These are phyloP conservation scores for Trichomonascaceae sp. DNA, from an alignment of 1,139 yeast species.

Conservation along the genomic window DNA sequence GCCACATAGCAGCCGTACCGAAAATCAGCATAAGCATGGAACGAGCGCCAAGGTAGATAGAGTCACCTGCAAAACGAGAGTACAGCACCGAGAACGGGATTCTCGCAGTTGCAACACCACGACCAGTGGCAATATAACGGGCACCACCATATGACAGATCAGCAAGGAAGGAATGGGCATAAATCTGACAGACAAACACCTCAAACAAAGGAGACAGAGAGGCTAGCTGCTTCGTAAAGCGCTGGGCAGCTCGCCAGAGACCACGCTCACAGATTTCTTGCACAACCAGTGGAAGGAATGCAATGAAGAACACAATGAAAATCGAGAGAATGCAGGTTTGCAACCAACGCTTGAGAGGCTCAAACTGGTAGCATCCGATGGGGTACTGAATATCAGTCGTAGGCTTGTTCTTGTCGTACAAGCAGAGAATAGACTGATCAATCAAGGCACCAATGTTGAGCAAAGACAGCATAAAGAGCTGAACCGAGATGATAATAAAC, in stretches of 20 bases:
- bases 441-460: slow-evolving; percentile 87
- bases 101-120: slow-evolving; percentile 98
- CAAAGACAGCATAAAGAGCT: slow-evolving; percentile 80
- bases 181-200: slow-evolving; percentile 96
- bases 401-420: slow-evolving; percentile 73
- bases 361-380: slow-evolving; percentile 83
- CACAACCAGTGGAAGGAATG: slow-evolving; percentile 89
- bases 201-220: slow-evolving; percentile 95
- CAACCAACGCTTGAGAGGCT: slow-evolving; percentile 91
- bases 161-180: slow-evolving; percentile 78
- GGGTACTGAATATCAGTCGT: slow-evolving; percentile 77
- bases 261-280: slow-evolving; percentile 98
- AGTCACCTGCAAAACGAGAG: slow-evolving; percentile 94
- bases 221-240: slow-evolving; percentile 78
- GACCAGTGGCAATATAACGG: slow-evolving; percentile 96
- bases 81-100: slow-evolving; percentile 92
- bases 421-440: slow-evolving; percentile 78
- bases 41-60: slow-evolving; percentile 94
- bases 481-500: slow-evolving; percentile 90
- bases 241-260: slow-evolving; percentile 84
- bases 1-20: slow-evolving; percentile 93
- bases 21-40: slow-evolving; percentile 77
- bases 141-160: slow-evolving; percentile 99
- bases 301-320: slow-evolving; percentile 96
- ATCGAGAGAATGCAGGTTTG: slow-evolving; percentile 95